A percentile compares a stretch with the other conserved stretches of the same genome.
Evolutionary conservation across 2,329 filamentous ascomycete genomes (phyloP).

Genomic region (Aspergillus luchuensis): DNA sequence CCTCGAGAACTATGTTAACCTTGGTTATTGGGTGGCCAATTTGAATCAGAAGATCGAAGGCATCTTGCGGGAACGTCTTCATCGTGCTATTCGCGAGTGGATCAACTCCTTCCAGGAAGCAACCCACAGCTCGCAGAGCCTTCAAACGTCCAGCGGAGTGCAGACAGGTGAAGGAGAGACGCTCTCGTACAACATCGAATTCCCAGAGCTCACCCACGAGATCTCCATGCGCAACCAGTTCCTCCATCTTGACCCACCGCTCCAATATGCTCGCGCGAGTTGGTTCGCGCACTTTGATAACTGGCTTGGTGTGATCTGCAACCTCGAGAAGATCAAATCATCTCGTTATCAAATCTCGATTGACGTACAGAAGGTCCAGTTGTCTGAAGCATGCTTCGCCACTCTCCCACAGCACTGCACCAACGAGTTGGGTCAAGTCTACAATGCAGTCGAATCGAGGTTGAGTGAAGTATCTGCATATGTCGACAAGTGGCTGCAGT

Average conservation of each 20-base stretch:
- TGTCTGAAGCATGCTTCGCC: constrained; percentile 66
- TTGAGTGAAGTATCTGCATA: constrained; percentile 78
- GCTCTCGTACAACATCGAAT: constrained; percentile 41
- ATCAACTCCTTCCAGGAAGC: constrained; percentile 76
- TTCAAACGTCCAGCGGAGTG: constrained; percentile 26
- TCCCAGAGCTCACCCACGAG: constrained; percentile 71
- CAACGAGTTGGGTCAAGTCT: constrained; percentile 75
- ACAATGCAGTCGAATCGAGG: constrained; percentile 80
- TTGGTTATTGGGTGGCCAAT: constrained; percentile 83
- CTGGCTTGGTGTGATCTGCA: constrained; percentile 91
- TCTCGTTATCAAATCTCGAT: constrained; percentile 91
- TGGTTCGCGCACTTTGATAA: constrained; percentile 93
- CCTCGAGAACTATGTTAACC: constrained; percentile 91
- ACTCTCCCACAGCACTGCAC: constrained; percentile 84
- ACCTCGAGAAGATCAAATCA: constrained; percentile 90
- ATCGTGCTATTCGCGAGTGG: constrained; percentile 82
- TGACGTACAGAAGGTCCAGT: constrained; percentile 45
- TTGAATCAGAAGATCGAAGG: constrained; percentile 84
- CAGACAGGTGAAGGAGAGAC: constrained; percentile 33
- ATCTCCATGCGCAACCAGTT: constrained; percentile 98
- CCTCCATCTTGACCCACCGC: constrained; percentile 90
- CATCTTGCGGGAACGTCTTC: constrained; percentile 78
- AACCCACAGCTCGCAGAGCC: constrained; percentile 32
- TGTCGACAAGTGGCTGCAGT: constrained; percentile 97
- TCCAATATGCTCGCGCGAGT: constrained; percentile 86